Conservation (phyloP, 139 green algal species). For the Picochlorum sp. region DNA sequence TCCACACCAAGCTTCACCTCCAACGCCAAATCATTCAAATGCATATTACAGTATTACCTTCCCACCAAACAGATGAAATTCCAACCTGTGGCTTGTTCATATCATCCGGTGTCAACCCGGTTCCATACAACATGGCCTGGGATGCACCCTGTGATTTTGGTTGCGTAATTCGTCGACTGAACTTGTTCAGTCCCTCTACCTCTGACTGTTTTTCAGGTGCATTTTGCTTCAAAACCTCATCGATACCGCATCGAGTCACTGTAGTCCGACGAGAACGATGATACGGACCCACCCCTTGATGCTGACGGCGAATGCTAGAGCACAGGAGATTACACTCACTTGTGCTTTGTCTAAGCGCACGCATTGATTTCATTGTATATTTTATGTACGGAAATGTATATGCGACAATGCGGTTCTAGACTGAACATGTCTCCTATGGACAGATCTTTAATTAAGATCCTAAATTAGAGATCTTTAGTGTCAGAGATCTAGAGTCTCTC, state of each 20-base stretch:
- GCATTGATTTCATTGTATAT: no score
- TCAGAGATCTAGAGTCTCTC: no score
- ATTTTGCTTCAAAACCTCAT: slow-evolving; percentile 7
- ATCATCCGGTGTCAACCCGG: slow-evolving; percentile 82
- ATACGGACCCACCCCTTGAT: no score
- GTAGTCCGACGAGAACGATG: background rate
- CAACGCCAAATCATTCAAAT: slow-evolving; percentile 86
- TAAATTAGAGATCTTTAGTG: no score
- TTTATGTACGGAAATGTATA: no score
- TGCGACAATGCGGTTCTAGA: no score
- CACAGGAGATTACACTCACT: no score
- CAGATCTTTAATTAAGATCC: no score
- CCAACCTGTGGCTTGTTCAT: slow-evolving; percentile 96
- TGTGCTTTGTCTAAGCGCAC: no score
- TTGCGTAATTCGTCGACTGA: slow-evolving; percentile 87
- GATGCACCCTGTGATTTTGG: slow-evolving; percentile 91
- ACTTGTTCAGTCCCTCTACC: slow-evolving; percentile 83
- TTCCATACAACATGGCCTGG: slow-evolving; percentile 98
- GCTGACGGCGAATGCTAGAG: no score
- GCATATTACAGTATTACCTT: slow-evolving; percentile 99
- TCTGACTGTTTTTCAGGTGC: background rate
- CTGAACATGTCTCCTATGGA: no score
- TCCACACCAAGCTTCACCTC: slow-evolving; percentile 89
- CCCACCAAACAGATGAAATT: slow-evolving; percentile 94
- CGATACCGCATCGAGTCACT: background rate